phyloP scores from a whole-genome alignment of 2,329 filamentous ascomycete species.

The Claviceps spartinae region DNA sequence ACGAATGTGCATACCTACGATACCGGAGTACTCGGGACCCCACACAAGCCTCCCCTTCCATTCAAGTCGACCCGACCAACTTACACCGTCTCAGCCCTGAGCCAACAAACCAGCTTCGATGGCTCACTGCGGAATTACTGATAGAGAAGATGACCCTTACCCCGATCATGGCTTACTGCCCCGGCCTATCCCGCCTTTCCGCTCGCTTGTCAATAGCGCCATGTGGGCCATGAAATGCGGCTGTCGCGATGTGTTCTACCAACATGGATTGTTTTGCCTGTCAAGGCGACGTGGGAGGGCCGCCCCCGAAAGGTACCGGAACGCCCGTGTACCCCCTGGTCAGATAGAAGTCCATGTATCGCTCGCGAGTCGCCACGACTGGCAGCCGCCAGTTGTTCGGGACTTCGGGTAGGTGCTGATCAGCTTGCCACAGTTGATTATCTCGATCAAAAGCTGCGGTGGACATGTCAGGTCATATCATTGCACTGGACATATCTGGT shows the following conservation, averaged over 20 bases:
- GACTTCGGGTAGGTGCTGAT: neutral
- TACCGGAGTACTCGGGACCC: neutral
- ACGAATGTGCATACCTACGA: neutral
- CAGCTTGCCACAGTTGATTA: neutral
- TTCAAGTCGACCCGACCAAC: too few species aligned
- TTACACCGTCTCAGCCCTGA: neutral
- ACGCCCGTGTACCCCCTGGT: neutral
- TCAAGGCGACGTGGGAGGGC: neutral
- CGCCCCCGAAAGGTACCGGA: neutral
- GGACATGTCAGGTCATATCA: neutral
- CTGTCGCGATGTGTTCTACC: neutral
- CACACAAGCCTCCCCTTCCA: neutral
- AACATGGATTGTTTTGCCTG: neutral
- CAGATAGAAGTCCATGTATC: neutral
- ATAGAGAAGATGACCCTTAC: neutral
- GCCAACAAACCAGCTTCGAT: neutral
- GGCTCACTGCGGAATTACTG: neutral
- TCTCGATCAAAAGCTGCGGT: too few species aligned
- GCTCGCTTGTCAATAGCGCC: conserved; percentile 3
- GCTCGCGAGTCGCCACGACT: neutral
- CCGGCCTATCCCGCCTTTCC: neutral
- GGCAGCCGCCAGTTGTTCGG: neutral
- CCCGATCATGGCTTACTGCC: neutral
- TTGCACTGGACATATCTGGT: neutral
- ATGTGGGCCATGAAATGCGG: conserved; percentile 4